phyloP scores from a whole-genome alignment of 2,329 filamentous ascomycete species.

The Cladosporium sp. region DNA sequence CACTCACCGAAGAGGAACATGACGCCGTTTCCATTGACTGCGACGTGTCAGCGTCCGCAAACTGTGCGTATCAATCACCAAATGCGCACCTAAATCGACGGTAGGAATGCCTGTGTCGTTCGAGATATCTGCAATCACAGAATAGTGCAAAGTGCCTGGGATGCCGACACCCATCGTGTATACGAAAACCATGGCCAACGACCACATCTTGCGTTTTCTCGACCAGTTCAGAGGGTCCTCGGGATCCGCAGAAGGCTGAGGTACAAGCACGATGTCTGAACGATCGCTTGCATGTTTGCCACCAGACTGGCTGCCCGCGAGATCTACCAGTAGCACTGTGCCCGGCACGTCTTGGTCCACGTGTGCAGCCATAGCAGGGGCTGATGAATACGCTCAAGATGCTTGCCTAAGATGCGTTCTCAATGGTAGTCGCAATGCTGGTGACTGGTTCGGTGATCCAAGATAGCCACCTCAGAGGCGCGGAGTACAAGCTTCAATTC shows the following conservation, averaged over 20 bases:
- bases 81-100: slow-evolving; percentile 45
- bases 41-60: slow-evolving; percentile 28
- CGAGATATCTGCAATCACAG: slow-evolving; percentile 51
- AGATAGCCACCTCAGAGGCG: too few species aligned
- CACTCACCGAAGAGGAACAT: slow-evolving; percentile 37
- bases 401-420: too few species aligned
- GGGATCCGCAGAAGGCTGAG: slow-evolving; percentile 47
- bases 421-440: too few species aligned
- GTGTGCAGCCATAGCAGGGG: not conserved
- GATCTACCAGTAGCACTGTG: slow-evolving; percentile 48
- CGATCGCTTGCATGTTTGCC: slow-evolving; percentile 38
- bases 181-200: slow-evolving; percentile 45
- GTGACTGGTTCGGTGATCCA: too few species aligned
- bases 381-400: not conserved
- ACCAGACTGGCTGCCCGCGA: slow-evolving; percentile 41
- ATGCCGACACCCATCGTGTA: slow-evolving; percentile 54
- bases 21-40: slow-evolving; percentile 14
- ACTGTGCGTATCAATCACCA: slow-evolving; percentile 47
- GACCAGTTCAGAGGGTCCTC: slow-evolving; percentile 46
- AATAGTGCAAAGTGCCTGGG: slow-evolving; percentile 52
- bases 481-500: not conserved
- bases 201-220: slow-evolving; percentile 44
- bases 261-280: slow-evolving; percentile 43
- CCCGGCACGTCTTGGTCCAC: slow-evolving; percentile 36
- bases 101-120: slow-evolving; percentile 50